Base-by-base conservation (phyloP, 106 monocot genomes). In the Apostasia ramifera region DNA sequence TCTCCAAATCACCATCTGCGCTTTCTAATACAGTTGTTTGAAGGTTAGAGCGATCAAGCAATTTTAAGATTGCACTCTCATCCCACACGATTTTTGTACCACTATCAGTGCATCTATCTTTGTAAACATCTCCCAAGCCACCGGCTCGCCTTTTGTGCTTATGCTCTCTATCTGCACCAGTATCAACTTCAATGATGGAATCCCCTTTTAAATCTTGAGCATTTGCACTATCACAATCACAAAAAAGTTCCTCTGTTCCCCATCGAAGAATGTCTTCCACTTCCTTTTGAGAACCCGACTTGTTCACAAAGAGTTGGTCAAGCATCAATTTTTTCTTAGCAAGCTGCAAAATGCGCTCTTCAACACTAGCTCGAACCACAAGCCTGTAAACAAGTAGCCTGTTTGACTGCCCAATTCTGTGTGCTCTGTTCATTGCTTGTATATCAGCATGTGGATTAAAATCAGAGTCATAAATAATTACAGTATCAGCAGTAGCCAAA, bases 401-500 rank as follows among this genome's bases (percentile, higher is more conserved):
- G 38, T 83, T 97, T 70, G 92, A 97, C 58, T 97, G 97, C 37
- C 97, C 97, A 77, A 97, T 97, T 61, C 97, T 83, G 70, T 97
- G 97, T 55, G 97, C 97, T 73, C 97, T 86, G 59, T 97, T 97
- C 97, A 97, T 97, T 57, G 97, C 97, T 78, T 97, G 97, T 72
- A 97, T 97, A 80, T 97, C 97, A 74, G 97, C 97, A 77, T 97
- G 97, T 47, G 97, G 97, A 73, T 97, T 97, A 47, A 97, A 97
- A 89, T 97, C 97, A 61, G 97, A 97, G 80, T 97, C 97, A 89
- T 97, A 97, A 49, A 97, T 97, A 61, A 97, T 80, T 9, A 97
- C 97, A 52, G 97, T 97, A 75, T 97, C 97, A 67, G 97, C 97
- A 53, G 92, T 86, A 56, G 97, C 97, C 66, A 97, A 72, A 83